Base-by-base conservation (phyloP, 495 filamentous ascomycete species). In the Rusavskia elegans region DNA sequence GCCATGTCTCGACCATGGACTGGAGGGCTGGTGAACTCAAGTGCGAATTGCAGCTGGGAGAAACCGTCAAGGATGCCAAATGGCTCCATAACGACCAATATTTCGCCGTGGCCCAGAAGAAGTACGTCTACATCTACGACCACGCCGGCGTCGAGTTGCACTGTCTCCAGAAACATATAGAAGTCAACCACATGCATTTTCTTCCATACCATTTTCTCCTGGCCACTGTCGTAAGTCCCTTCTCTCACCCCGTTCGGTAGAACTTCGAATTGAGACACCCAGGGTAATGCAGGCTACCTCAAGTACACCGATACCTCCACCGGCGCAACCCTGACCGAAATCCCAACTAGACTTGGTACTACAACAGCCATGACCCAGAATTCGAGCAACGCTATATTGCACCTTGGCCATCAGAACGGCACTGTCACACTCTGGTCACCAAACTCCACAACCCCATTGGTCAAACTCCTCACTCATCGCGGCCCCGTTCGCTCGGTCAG, bases 31-130 rank as follows among this genome's bases (percentile, higher is more conserved):
- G 89, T 13, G 94, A 86, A 60, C 65, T 97, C 38, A 86, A 84
- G 4, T 95, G 85, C 60, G 92, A 98, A 65, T 61, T 97, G 52
- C 87, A 98, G 57, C 72, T 97, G 50, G 76, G 77, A 29, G 92
- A 97, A 69, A 96, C 88, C 0, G 78, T 97, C 5, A 70, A 89
- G 36, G 89, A 95, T 72, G 86, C 82, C 17, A 81, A 79, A 59
- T 98, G 89, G 86, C 72, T 98, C 51, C 90, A 98, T 65, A 96
- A 95, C 59, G 87, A 94, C 64, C 89, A 95, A 58, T 88, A 76
- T 66, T 95, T 97, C 67, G 92, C 93, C 3, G 88, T 95, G n/a
- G 87, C 92, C 27, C 92, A 98, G 67, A 97, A 97, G 76, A 94
- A 93, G 67, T 83, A 90, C 55, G 84, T 89, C 55, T 89, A 87